Evolutionary conservation across 768 basidiomycete genomes (phyloP).

Genomic region (Boletellus sp.): DNA sequence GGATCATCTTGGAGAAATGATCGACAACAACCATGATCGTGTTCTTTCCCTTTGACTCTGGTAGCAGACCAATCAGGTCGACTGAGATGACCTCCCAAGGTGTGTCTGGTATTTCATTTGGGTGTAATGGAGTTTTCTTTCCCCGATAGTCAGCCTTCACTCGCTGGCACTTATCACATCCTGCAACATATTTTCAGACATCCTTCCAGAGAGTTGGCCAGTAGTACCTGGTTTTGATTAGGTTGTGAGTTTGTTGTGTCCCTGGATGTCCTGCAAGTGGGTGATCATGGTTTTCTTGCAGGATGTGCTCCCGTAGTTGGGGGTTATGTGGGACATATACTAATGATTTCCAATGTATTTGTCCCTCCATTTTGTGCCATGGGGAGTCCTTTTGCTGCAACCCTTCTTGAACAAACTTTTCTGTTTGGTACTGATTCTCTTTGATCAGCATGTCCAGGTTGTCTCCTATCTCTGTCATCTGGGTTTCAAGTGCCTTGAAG

Average conservation of each 20-base stretch:
- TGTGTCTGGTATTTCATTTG: rapidly evolving
- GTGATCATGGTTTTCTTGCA: no score
- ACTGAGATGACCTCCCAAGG: not conserved
- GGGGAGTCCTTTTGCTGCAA: not conserved
- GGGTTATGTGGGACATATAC: not conserved
- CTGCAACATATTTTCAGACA: not conserved
- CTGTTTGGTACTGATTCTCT: not conserved
- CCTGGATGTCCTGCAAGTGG: no score
- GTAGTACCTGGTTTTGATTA: no score
- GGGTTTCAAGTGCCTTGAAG: no score
- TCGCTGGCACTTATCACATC: not conserved
- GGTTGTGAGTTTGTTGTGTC: no score
- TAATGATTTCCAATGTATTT: no score
- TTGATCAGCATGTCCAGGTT: no score
- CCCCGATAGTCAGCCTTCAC: no score
- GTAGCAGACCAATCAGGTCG: not conserved
- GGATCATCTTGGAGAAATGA: not conserved
- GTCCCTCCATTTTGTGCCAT: not conserved
- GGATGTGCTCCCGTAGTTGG: not conserved
- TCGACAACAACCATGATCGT: not conserved
- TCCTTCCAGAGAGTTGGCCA: no score
- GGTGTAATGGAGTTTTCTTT: not conserved
- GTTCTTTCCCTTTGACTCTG: no score
- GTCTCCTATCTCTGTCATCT: no score
- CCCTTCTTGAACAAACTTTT: not conserved